Base-by-base conservation (phyloP, 805 yeast genomes). In the Kazachstania psychrophila region DNA sequence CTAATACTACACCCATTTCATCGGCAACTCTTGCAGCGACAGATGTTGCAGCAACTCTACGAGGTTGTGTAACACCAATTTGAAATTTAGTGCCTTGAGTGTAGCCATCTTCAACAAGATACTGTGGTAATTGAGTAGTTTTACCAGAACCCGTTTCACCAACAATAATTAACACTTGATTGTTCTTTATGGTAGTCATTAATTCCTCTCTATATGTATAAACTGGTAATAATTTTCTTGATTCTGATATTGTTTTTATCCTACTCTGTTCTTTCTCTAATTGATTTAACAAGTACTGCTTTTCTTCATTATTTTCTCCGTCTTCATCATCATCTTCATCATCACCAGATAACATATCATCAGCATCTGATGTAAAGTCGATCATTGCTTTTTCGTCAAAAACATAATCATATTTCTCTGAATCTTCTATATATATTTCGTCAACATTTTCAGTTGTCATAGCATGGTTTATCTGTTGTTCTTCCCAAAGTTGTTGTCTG, bases 121-220 rank as follows among this genome's bases (percentile, higher is more conserved):
- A 88, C 51, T 88, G 96, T 0, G 96, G 96, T 8, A 88, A 56
- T 56, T 88, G 96, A 0, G 96, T 88, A 0, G 96, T 88, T 52
- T 88, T 88, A 51, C 96, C 96, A 0, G 96, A 87, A 31, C 96
- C 94, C 0, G 94, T 83, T 54, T 83, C 94, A 40, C 94, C 94
- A 27, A 83, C 89, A 23, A 83, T 75, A 28, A 83, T 77, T 25
- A 83, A 47, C 0, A 79, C 76, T 53, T 84, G 95, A 47, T 80
- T 69, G 19, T 70, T 62, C 17, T 59, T 54, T 8, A 88, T 69
- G 0, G 84, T 77, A 0, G 67, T 64, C 22, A 88, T 56, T 13
- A 88, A 68, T 23, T 73, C 68, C 2, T 70, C 64, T 31, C 88
- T 64, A 48, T 72, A 79, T 35, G 68, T 61, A 48, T 67, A 86